Percentiles rank a stretch among this genome's conserved stretches.
phyloP scores from a whole-genome alignment of 129 eudicot species.

The Centella asiatica region DNA sequence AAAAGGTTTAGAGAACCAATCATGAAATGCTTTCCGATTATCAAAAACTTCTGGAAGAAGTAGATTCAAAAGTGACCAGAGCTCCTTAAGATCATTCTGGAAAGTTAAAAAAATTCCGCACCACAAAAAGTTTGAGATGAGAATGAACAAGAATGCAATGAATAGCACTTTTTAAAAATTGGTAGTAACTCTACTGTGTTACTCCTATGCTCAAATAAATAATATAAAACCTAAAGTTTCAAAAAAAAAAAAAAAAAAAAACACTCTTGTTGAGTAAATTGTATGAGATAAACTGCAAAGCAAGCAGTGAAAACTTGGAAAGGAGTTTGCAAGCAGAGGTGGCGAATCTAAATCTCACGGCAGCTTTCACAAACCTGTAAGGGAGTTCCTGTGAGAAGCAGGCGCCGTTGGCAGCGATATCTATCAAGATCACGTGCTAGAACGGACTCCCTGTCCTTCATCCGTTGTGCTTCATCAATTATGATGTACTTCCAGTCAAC shows the following conservation, averaged over 20 bases:
- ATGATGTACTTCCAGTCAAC: conserved; percentile 93
- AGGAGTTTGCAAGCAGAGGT: neutral
- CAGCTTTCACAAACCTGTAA: conserved; percentile 54
- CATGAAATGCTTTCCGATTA: conserved; percentile 94
- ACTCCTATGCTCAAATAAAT: too few species aligned
- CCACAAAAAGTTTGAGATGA: neutral
- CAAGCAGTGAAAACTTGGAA: neutral
- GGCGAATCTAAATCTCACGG: neutral
- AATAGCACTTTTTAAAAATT: too few species aligned
- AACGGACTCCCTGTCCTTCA: conserved; percentile 98
- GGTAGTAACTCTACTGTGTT: too few species aligned
- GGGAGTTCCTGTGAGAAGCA: conserved; percentile 96
- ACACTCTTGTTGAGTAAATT: too few species aligned
- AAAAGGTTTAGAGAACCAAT: conserved; percentile 99
- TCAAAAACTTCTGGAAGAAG: conserved; percentile 98
- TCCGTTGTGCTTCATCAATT: conserved; percentile 97
- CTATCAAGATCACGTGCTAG: conserved; percentile 96
- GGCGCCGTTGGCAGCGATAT: conserved; percentile 97
- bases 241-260: too few species aligned
- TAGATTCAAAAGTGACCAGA: conserved; percentile 89
- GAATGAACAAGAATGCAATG: neutral
- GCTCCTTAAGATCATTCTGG: conserved; percentile 98
- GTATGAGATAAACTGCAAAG: too few species aligned
- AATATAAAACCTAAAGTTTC: too few species aligned
- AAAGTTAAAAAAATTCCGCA: conserved; percentile 4